These are phyloP conservation scores for Irpex rosettiformis DNA, from an alignment of 1,284 basidiomycete species.

Conservation along the genomic window DNA sequence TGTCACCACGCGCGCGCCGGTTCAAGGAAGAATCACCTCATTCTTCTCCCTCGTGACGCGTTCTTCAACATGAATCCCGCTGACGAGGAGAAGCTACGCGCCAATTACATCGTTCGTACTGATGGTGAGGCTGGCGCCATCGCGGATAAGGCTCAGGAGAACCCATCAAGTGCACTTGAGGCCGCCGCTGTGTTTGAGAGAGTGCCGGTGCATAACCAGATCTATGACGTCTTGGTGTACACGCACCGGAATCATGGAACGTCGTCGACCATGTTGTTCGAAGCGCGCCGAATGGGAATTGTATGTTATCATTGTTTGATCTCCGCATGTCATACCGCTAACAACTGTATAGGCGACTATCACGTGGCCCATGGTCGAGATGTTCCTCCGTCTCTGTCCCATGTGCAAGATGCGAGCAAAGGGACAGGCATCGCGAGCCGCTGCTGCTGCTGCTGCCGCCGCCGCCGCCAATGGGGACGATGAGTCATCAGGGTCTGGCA, in stretches of 20 bases:
- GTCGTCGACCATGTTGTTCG: constrained; percentile 50
- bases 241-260: constrained; percentile 57
- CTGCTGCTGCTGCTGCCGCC: not conserved
- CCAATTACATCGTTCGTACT: constrained; percentile 40
- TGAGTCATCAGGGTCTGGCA: constrained; percentile 17
- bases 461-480: constrained; percentile 15
- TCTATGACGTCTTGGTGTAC: constrained; percentile 66
- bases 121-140: constrained; percentile 30
- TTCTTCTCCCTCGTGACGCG: constrained; percentile 59
- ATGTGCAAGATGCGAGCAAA: constrained; percentile 46
- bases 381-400: constrained; percentile 61
- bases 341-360: constrained; percentile 45
- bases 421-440: constrained; percentile 11
- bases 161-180: constrained; percentile 28
- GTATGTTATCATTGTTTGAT: constrained; percentile 37
- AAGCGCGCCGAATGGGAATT: constrained; percentile 53
- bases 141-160: constrained; percentile 22
- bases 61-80: constrained; percentile 46
- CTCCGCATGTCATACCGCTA: constrained; percentile 9
- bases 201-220: constrained; percentile 60
- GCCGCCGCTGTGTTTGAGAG: constrained; percentile 51
- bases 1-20: constrained; percentile 61
- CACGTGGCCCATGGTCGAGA: constrained; percentile 73
- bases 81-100: constrained; percentile 44
- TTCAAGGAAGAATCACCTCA: constrained; percentile 51